These are phyloP conservation scores for Sungouiella blattae DNA, from an alignment of 805 yeast genomes.

Conservation along the genomic window DNA sequence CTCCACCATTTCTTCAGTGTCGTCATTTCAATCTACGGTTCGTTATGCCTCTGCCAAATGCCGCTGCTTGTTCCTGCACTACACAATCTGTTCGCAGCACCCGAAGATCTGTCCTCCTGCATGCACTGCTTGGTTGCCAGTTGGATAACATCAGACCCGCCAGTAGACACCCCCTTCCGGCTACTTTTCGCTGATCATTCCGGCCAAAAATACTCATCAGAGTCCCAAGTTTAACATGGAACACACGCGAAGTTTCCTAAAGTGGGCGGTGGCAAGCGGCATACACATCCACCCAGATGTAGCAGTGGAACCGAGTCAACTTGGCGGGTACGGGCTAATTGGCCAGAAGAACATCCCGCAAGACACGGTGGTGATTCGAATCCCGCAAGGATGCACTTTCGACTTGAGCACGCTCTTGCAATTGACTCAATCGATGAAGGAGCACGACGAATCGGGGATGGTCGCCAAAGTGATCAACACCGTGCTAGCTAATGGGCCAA, in stretches of 20 bases:
- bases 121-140: too few relatives aligned
- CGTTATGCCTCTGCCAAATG: too few relatives aligned
- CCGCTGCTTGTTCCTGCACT: too few relatives aligned
- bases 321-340: not conserved
- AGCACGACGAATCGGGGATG: slow-evolving; percentile 3
- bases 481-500: slow-evolving; percentile 5
- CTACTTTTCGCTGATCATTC: too few relatives aligned
- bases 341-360: not conserved
- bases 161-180: too few relatives aligned
- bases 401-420: slow-evolving; percentile 8
- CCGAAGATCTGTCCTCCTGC: too few relatives aligned
- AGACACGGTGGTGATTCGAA: slow-evolving; percentile 8
- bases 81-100: too few relatives aligned
- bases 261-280: not conserved
- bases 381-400: slow-evolving; percentile 7
- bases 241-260: not conserved
- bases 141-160: too few relatives aligned
- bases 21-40: too few relatives aligned
- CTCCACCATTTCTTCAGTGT: too few relatives aligned
- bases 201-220: too few relatives aligned
- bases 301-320: not conserved
- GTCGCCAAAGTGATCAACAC: slow-evolving; percentile 4
- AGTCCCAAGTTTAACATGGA: too few relatives aligned
- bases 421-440: slow-evolving; percentile 3
- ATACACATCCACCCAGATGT: not conserved